Base-by-base conservation (phyloP, 768 basidiomycete species). In the Cyclocybe cylindracea region DNA sequence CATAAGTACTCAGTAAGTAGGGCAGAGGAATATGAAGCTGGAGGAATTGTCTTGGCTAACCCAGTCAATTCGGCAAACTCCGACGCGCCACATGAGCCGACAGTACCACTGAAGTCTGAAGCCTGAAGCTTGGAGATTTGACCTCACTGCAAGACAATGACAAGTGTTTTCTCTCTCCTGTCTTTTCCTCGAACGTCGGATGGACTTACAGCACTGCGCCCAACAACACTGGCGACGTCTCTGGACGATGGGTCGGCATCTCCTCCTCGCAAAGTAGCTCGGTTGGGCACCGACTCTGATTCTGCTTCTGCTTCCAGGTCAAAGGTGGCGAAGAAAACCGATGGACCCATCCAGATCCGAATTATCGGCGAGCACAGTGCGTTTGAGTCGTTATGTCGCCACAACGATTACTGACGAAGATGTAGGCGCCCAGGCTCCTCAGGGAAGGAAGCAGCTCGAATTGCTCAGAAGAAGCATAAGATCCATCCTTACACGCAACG, bases 241-340 rank as follows among this genome's bases (percentile, higher is more conserved):
- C 14, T 54, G 18, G 62, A 74, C 52, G 73, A 76, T 51, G 77
- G 76, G 69, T 78, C 74, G 63, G 79, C 73, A 65, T 80, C 80
- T 69, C 82, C 78, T 72, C 80, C 81, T 57, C 79, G 78, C 69
- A 90, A 91, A 75, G 81, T 80, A 51, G 78, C 85, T 55, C 84
- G 86, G 56, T 72, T 86, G 69, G 79, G 78, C 56, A 71, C 72
- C 60, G 84, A 87, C 75, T 82, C 79, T 69, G 86, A 89, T 71
- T 78, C 84, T 60, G 79, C 79, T 58, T 82, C 84, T 66, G 81
- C 84, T 59, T 83, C 77, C 68, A 82, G 88, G 64, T 76, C 74
- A 37, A 71, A 66, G 58, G 63, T 34, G 18, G 43, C 35, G 40
- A 62, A 63, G 59, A 63, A 36, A 64, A 62, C 58, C 24, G 61